Evolutionary conservation across 108 stramenopile genomes (phyloP).

Genomic region (Cyclotella baltica): DNA sequence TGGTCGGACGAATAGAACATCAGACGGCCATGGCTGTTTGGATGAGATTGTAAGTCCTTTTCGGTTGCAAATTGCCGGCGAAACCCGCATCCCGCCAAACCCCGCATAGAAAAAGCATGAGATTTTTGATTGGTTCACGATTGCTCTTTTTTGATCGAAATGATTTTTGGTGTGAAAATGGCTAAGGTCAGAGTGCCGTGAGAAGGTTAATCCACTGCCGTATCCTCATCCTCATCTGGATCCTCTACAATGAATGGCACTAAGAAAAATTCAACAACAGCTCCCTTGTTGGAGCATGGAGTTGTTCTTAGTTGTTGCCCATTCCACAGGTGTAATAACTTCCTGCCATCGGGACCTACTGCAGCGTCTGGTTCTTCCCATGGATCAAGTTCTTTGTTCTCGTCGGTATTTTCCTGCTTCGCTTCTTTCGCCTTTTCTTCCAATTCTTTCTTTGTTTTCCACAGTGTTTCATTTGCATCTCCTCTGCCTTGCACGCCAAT

Average conservation of each 20-base stretch:
- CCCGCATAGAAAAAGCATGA: too few relatives aligned
- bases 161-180: too few relatives aligned
- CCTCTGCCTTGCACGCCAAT: constrained; percentile 77
- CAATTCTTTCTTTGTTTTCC: constrained; percentile 57
- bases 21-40: too few relatives aligned
- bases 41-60: too few relatives aligned
- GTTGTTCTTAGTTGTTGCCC: constrained; percentile 75
- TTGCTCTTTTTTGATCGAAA: too few relatives aligned
- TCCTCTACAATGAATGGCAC: constrained; percentile 81
- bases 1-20: too few relatives aligned
- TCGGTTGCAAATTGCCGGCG: too few relatives aligned
- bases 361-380: constrained; percentile 54
- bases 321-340: constrained; percentile 59
- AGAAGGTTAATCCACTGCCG: constrained; percentile 26
- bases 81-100: too few relatives aligned
- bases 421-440: constrained; percentile 51
- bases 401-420: constrained; percentile 50
- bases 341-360: constrained; percentile 45
- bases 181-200: too few relatives aligned
- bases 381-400: constrained; percentile 37
- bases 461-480: constrained; percentile 68
- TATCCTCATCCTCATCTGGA: constrained; percentile 59
- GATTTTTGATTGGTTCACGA: too few relatives aligned
- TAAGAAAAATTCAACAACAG: constrained; percentile 78
- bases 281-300: constrained; percentile 76